These are phyloP conservation scores for Magnaporthales sp. DNA, from an alignment of 2,329 filamentous ascomycete genomes.

Conservation along the genomic window DNA sequence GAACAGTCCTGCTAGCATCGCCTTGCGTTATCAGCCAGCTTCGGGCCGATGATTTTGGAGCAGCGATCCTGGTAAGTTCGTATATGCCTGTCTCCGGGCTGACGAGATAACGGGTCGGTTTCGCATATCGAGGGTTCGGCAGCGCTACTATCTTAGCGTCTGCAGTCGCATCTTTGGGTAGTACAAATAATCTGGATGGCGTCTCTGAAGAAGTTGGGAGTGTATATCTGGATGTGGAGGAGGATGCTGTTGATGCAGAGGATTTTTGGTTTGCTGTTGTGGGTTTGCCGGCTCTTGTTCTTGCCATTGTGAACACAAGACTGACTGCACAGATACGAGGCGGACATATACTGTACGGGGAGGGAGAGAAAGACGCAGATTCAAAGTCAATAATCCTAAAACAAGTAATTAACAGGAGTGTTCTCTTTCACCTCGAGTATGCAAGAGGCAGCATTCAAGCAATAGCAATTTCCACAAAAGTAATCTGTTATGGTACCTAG, in stretches of 20 bases:
- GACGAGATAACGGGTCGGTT: slow-evolving; percentile 50
- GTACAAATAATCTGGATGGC: slow-evolving; percentile 48
- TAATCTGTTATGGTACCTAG: background rate
- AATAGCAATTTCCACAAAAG: background rate
- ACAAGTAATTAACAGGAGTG: background rate
- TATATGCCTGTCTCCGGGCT: slow-evolving; percentile 55
- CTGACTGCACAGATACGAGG: too few relatives aligned
- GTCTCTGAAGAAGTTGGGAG: slow-evolving; percentile 30
- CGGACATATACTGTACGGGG: background rate
- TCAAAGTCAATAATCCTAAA: background rate
- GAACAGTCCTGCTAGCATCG: slow-evolving; percentile 19
- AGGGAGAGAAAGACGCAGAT: background rate
- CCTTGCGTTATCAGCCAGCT: slow-evolving; percentile 48
- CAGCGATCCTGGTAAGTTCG: slow-evolving; percentile 52
- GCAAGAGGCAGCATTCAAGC: background rate
- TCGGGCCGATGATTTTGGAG: slow-evolving; percentile 42
- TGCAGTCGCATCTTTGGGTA: slow-evolving; percentile 45
- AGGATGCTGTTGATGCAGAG: slow-evolving; percentile 8
- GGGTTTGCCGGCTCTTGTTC: slow-evolving; percentile 35
- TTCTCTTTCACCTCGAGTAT: background rate
- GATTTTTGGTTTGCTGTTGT: slow-evolving; percentile 15
- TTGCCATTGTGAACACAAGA: slow-evolving; percentile 10
- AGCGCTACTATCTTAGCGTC: slow-evolving; percentile 51
- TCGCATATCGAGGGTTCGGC: slow-evolving; percentile 46
- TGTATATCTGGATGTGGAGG: slow-evolving; percentile 28